Evolutionary conservation across 2,329 filamentous ascomycete species (phyloP).

Genomic region (Bipolaris oryzae): DNA sequence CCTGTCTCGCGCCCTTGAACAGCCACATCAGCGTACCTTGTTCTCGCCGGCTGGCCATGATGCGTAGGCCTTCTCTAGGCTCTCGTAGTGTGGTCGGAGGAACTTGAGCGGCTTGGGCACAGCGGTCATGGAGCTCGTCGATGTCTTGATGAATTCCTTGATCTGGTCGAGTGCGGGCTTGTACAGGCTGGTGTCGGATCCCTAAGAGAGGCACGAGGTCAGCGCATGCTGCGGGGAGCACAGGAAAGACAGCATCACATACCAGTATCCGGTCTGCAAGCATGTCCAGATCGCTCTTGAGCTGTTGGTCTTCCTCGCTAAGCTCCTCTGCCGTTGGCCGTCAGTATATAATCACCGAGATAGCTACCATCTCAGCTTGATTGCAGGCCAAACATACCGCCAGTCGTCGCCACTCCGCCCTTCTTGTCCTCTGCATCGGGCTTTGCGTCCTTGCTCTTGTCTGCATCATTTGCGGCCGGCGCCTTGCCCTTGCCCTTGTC

Average conservation of each 20-base stretch:
- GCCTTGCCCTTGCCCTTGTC: slow-evolving; percentile 98
- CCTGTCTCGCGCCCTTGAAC: not conserved
- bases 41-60: slow-evolving; percentile 83
- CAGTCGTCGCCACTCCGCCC: slow-evolving; percentile 70
- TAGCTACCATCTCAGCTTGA: slow-evolving; percentile 17
- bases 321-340: slow-evolving; percentile 74
- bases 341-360: slow-evolving; percentile 31
- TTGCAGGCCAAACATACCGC: slow-evolving; percentile 50
- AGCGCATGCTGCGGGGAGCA: slow-evolving; percentile 28
- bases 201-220: slow-evolving; percentile 58
- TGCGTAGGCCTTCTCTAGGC: slow-evolving; percentile 84
- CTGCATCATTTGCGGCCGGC: slow-evolving; percentile 66
- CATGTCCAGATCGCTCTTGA: slow-evolving; percentile 98
- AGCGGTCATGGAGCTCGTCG: slow-evolving; percentile 98
- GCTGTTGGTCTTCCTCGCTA: slow-evolving; percentile 95
- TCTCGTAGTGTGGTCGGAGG: slow-evolving; percentile 93
- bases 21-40: slow-evolving; percentile 63
- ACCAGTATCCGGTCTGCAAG: slow-evolving; percentile 93
- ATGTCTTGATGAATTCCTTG: slow-evolving; percentile 98
- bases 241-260: slow-evolving; percentile 28
- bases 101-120: slow-evolving; percentile 99
- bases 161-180: slow-evolving; percentile 92
- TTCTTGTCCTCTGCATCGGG: slow-evolving; percentile 80
- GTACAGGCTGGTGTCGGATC: slow-evolving; percentile 85
- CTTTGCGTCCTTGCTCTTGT: slow-evolving; percentile 63